Evolutionary conservation across 2,329 filamentous ascomycete genomes (phyloP).

Genomic region (Colletotrichum sp.): DNA sequence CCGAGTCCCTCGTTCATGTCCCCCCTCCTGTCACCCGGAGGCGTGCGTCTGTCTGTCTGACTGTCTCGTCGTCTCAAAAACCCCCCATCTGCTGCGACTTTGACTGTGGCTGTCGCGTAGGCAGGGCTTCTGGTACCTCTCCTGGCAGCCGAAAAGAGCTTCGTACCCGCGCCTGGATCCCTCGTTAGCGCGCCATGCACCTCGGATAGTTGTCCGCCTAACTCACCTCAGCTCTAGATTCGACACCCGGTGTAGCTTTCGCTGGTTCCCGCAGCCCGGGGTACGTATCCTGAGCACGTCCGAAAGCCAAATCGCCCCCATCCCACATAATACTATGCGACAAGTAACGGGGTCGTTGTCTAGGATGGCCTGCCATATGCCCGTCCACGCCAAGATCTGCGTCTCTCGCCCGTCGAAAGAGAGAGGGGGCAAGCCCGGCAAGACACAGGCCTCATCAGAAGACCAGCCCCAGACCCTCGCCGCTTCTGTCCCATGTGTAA

Average conservation of each 20-base stretch:
- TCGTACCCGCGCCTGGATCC: not conserved
- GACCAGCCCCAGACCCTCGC: not conserved
- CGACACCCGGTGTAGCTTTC: not conserved
- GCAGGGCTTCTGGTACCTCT: not conserved
- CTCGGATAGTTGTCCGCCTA: conserved; percentile 12
- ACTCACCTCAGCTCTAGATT: not conserved
- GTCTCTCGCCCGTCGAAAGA: not conserved
- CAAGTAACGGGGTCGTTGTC: not conserved
- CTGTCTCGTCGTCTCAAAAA: not conserved
- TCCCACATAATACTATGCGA: conserved; percentile 1
- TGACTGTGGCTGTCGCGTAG: not conserved
- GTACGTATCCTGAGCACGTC: conserved; percentile 11
- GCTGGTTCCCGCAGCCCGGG: not conserved
- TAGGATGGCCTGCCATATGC: conserved; percentile 9
- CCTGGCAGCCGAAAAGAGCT: not conserved
- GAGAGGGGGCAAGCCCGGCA: not conserved
- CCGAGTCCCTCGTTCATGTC: not conserved
- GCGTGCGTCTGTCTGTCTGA: not conserved
- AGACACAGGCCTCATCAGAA: not conserved
- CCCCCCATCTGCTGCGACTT: not conserved
- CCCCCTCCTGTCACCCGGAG: not conserved
- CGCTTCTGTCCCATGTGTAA: conserved; percentile 2
- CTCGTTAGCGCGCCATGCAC: not conserved
- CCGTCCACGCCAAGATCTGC: conserved; percentile 5
- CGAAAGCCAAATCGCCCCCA: conserved; percentile 13